phyloP scores from a whole-genome alignment of 2,329 filamentous ascomycete genomes.

The Coleophoma crateriformis region DNA sequence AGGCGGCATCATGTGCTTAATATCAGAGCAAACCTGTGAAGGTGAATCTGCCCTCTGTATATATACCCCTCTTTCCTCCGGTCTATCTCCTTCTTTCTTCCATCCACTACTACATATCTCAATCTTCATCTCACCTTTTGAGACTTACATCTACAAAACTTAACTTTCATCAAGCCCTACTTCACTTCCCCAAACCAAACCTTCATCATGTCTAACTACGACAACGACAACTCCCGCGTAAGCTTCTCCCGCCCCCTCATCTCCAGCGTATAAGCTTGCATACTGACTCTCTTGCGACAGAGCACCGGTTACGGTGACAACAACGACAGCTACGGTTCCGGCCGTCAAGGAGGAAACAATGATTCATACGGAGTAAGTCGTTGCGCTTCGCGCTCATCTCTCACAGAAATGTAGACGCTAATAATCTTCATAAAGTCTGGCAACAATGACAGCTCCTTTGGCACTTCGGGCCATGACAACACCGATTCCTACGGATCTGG shows the following conservation, averaged over 20 bases:
- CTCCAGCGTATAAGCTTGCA: slow-evolving; percentile 6
- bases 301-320: slow-evolving; percentile 5
- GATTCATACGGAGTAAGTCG: slow-evolving; percentile 5
- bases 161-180: slow-evolving; percentile 3
- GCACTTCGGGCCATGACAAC: slow-evolving; percentile 10
- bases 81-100: neutral
- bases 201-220: slow-evolving; percentile 26
- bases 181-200: neutral
- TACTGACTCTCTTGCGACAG: slow-evolving; percentile 10
- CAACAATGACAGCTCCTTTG: slow-evolving; percentile 18
- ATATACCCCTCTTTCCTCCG: neutral
- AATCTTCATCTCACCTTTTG: slow-evolving; percentile 1
- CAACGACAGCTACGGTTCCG: slow-evolving; percentile 12
- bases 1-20: neutral
- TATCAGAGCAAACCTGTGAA: neutral
- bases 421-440: neutral
- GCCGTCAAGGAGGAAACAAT: slow-evolving; percentile 4
- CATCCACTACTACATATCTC: neutral
- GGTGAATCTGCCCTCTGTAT: neutral
- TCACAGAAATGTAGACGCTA: neutral
- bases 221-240: slow-evolving; percentile 22
- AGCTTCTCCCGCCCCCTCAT: slow-evolving; percentile 3
- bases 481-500: slow-evolving; percentile 13
- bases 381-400: neutral
- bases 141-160: neutral